These are phyloP conservation scores for Penicillium sp. DNA, from an alignment of 2,329 filamentous ascomycete genomes.

Conservation along the genomic window DNA sequence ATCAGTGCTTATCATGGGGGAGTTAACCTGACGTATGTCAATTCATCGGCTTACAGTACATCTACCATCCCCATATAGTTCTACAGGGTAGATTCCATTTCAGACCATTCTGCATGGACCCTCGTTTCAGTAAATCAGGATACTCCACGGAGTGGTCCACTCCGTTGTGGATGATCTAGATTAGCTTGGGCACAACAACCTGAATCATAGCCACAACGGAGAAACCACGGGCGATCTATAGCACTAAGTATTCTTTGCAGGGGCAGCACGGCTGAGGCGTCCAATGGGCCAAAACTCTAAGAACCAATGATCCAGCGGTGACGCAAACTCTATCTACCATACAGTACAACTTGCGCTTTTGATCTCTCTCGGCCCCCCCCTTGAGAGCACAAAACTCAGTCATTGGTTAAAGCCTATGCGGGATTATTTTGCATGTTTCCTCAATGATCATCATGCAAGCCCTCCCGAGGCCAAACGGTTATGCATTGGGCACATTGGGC, in stretches of 20 bases:
- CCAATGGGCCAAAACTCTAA: background rate
- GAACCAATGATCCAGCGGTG: background rate
- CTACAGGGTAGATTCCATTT: background rate
- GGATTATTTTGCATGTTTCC: background rate
- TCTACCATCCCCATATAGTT: background rate
- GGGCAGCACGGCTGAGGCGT: slow-evolving; percentile 1
- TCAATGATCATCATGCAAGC: background rate
- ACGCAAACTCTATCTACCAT: slow-evolving; percentile 1
- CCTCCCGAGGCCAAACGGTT: background rate
- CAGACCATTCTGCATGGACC: background rate
- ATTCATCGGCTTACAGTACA: background rate
- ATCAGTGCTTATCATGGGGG: background rate
- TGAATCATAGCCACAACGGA: background rate
- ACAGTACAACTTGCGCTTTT: background rate
- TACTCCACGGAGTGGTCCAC: slow-evolving; percentile 1
- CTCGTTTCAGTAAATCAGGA: background rate
- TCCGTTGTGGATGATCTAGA: slow-evolving; percentile 3
- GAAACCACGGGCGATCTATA: slow-evolving; percentile 2
- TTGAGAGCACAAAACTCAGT: background rate
- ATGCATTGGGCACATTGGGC: background rate
- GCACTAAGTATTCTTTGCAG: background rate
- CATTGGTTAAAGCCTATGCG: background rate
- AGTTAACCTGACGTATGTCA: background rate
- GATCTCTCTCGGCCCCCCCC: too few species aligned
- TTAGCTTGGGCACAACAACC: background rate